A percentile compares a stretch with the other conserved stretches of the same genome.
These are phyloP conservation scores for Mangifera indica DNA, from an alignment of 345 rosid genomes.

Conservation along the genomic window DNA sequence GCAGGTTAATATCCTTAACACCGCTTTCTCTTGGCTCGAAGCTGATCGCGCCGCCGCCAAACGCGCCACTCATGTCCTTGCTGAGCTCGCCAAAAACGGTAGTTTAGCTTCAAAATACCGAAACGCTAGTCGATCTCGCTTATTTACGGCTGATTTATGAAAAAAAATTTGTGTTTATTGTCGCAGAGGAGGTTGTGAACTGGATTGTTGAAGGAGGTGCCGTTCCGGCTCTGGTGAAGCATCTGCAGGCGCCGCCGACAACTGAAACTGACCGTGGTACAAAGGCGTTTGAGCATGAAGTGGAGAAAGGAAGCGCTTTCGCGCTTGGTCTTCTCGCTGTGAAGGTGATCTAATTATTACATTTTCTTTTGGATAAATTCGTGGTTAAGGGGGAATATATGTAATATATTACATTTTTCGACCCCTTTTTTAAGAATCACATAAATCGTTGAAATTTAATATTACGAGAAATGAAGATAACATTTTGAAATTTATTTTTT, in stretches of 20 bases:
- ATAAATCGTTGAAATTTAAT: not conserved
- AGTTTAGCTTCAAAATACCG: not conserved
- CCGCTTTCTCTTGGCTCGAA: constrained; percentile 80
- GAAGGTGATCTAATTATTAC: constrained; percentile 49
- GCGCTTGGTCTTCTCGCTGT: constrained; percentile 40
- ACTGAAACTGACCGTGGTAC: constrained; percentile 44
- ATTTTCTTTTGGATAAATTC: constrained; percentile 9
- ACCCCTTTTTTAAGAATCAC: not conserved
- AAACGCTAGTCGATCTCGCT: constrained; percentile 30
- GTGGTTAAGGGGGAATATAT: not conserved
- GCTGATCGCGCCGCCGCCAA: constrained; percentile 93
- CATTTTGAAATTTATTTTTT: not conserved
- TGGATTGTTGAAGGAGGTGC: constrained; percentile 94
- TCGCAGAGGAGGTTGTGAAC: constrained; percentile 91
- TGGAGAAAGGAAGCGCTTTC: constrained; percentile 77
- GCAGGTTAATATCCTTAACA: constrained; percentile 71
- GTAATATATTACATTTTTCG: not conserved
- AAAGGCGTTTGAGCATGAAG: constrained; percentile 90
- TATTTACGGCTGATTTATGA: constrained; percentile 15
- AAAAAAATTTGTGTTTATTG: not conserved
- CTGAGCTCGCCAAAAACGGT: constrained; percentile 99
- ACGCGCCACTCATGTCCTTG: constrained; percentile 94
- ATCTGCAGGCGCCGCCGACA: constrained; percentile 73
- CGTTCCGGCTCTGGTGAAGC: constrained; percentile 89
- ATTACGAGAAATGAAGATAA: not conserved